Evolutionary conservation across 305 asterid genomes (phyloP), one percentile per base, ranked within the genome.

Genomic region (Ajuga reptans): DNA sequence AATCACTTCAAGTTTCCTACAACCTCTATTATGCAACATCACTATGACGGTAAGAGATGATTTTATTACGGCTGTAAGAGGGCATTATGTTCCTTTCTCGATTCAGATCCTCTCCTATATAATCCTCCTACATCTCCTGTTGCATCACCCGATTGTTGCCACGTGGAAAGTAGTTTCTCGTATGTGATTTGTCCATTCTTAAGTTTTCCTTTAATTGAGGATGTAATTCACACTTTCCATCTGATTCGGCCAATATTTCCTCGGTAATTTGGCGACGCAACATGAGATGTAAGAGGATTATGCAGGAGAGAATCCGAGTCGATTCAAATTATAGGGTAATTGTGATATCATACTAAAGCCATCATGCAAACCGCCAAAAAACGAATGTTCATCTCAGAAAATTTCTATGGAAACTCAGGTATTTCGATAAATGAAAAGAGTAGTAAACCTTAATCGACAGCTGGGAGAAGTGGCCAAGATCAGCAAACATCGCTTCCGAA

Each of bases 401-500:
- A 1, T 9, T 10, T 27, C 2, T 6, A 4, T 0, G 6, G 6
- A 39, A 39, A 39, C 10, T 12, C 3, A 9, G 12, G 16, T 9
- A 68, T 37, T 39, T 41, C 42, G 36, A 56, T 37, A 14, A 50
- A 27, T n/a, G 57, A 37, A 58, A 69, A 59, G 47, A 10, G 59
- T 41, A 9, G 3, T 4, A 9, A 49, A 87, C 95, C 87, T 79
- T 84, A 65, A 88, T 77, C 15, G 95, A 85, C 73, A 73, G 50
- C 65, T 84, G 78, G 36, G 92, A 81, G 71, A 86, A 88, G 81
- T 88, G 95, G 41, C 95, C 95, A 29, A 88, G 79, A 69, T 84
- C 96, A 68, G 88, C 93, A 80, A 83, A 88, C 96, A 88, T 88
- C 17, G 93, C 85, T 79, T 86, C 93, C 3, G 89, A 80, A 46